Evolutionary conservation across 2,329 filamentous ascomycete genomes (phyloP).

Genomic region (Teratosphaeria gauchensis): DNA sequence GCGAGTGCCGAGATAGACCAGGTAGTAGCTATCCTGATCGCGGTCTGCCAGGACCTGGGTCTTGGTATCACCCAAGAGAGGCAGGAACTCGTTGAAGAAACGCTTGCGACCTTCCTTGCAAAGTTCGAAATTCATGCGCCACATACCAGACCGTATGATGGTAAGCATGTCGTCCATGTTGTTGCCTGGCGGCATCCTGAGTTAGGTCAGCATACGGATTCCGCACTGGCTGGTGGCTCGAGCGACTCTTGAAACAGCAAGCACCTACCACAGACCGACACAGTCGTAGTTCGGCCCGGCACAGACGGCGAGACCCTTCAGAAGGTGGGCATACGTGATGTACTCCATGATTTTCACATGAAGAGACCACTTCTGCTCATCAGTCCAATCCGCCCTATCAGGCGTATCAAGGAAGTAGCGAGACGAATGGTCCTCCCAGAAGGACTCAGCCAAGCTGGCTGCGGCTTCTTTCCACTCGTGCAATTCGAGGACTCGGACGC

Average conservation of each 20-base stretch:
- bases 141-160: slow-evolving; percentile 63
- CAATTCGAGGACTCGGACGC: slow-evolving; percentile 54
- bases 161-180: slow-evolving; percentile 66
- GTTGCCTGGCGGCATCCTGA: slow-evolving; percentile 64
- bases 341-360: slow-evolving; percentile 71
- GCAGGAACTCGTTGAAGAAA: slow-evolving; percentile 69
- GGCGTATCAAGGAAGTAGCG: slow-evolving; percentile 66
- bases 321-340: slow-evolving; percentile 63
- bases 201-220: background rate
- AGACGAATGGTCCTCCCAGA: slow-evolving; percentile 63
- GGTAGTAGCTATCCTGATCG: slow-evolving; percentile 64
- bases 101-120: slow-evolving; percentile 61
- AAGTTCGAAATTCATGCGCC: slow-evolving; percentile 66
- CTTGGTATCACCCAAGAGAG: slow-evolving; percentile 65
- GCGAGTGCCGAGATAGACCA: slow-evolving; percentile 74
- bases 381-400: slow-evolving; percentile 52
- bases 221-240: no score
- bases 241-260: no score
- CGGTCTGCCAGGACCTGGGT: slow-evolving; percentile 51
- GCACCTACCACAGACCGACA: slow-evolving; percentile 65
- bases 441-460: slow-evolving; percentile 64
- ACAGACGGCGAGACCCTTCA: slow-evolving; percentile 63
- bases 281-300: slow-evolving; percentile 68
- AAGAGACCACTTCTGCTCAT: slow-evolving; percentile 63
- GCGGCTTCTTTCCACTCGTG: slow-evolving; percentile 63